A percentile compares a stretch with the other conserved stretches of the same genome.
Conservation (phyloP, 257 asterid genomes). For the Primulina huaijiensis region DNA sequence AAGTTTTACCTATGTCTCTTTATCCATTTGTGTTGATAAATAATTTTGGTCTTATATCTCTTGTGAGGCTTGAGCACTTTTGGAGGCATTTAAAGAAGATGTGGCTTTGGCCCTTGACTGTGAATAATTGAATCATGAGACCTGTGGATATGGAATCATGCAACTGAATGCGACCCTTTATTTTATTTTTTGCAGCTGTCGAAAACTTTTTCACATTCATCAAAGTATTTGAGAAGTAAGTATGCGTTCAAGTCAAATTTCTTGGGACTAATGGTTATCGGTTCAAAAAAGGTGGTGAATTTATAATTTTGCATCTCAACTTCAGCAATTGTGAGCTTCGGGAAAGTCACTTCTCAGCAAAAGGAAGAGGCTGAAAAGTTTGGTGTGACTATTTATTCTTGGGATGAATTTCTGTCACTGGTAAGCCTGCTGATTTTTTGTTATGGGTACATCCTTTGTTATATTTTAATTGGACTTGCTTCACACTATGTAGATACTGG, state of each 20-base stretch:
- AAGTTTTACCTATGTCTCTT: background rate
- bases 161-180: constrained; percentile 29
- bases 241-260: constrained; percentile 23
- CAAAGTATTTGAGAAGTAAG: constrained; percentile 77
- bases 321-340: constrained; percentile 36
- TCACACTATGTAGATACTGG: constrained; percentile 7
- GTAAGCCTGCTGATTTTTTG: constrained; percentile 43
- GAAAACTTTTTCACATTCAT: constrained; percentile 69
- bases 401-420: constrained; percentile 13
- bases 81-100: constrained; percentile 18
- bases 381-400: background rate
- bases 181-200: constrained; percentile 58
- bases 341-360: background rate
- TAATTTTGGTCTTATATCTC: constrained; percentile 6
- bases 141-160: constrained; percentile 12
- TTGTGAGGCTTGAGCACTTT: constrained; percentile 11
- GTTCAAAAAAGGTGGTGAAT: constrained; percentile 23
- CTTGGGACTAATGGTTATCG: constrained; percentile 15
- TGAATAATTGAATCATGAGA: constrained; percentile 15
- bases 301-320: constrained; percentile 15
- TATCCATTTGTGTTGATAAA: constrained; percentile 8
- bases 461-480: constrained; percentile 15
- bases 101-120: constrained; percentile 4
- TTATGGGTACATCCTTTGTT: constrained; percentile 7
- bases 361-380: background rate